Conservation (phyloP, 495 filamentous ascomycete species). For the Sporormia fimetaria region DNA sequence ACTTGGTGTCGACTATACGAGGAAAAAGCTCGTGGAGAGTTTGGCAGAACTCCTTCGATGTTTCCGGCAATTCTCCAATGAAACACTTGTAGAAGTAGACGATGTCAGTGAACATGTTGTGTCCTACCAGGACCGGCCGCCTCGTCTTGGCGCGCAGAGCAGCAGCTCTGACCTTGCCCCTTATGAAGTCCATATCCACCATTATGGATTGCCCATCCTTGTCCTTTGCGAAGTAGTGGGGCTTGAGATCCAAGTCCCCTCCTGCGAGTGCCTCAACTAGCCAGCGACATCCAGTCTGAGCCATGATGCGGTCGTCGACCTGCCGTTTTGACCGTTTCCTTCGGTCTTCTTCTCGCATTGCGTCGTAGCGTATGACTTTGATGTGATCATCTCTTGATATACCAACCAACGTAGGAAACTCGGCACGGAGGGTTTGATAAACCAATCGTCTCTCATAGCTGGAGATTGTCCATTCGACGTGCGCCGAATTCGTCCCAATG, state of each 20-base stretch:
- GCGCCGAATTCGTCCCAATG: constrained; percentile 2
- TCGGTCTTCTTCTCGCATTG: constrained; percentile 37
- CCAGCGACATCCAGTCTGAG: constrained; percentile 54
- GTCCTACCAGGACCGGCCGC: constrained; percentile 52
- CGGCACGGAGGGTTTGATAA: constrained; percentile 53
- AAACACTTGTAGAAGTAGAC: constrained; percentile 61
- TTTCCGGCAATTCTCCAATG: constrained; percentile 52
- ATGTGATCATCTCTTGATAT: constrained; percentile 40
- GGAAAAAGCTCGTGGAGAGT: constrained; percentile 52
- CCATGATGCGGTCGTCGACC: constrained; percentile 36
- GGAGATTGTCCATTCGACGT: constrained; percentile 11
- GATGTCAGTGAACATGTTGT: constrained; percentile 69
- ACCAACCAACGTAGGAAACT: constrained; percentile 47
- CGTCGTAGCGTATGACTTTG: constrained; percentile 41
- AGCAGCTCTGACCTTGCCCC: constrained; percentile 29
- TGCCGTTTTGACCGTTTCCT: constrained; percentile 32
- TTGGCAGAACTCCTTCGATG: constrained; percentile 47
- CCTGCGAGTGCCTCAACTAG: constrained; percentile 57
- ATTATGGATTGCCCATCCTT: constrained; percentile 24
- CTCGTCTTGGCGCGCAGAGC: constrained; percentile 36
- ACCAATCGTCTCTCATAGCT: constrained; percentile 50
- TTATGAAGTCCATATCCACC: constrained; percentile 25
- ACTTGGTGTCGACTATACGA: constrained; percentile 65
- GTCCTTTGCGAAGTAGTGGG: constrained; percentile 31
- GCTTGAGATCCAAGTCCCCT: constrained; percentile 44